These are phyloP conservation scores for Cryptococcus hybrid DNA, from an alignment of 1,284 basidiomycete species.

Conservation along the genomic window DNA sequence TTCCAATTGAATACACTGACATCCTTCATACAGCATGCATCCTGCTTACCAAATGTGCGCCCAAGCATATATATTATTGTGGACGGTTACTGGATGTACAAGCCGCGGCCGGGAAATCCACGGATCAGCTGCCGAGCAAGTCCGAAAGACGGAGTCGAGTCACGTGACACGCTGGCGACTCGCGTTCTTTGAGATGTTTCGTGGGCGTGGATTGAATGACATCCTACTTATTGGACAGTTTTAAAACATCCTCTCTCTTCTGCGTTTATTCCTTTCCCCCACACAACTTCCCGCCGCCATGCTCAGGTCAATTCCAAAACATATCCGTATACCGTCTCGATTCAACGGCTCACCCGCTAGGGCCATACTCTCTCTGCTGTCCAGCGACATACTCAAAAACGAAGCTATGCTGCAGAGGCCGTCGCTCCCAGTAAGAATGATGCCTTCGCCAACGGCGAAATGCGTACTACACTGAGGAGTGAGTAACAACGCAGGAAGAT, in stretches of 20 bases:
- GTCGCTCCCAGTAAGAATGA: slow-evolving; percentile 49
- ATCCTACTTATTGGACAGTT: background rate
- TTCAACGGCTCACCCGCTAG: slow-evolving; percentile 9
- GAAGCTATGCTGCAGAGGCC: slow-evolving; percentile 38
- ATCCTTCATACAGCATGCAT: no score
- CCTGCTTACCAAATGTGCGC: no score
- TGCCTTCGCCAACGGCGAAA: slow-evolving; percentile 85
- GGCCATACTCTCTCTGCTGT: slow-evolving; percentile 3
- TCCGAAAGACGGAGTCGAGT: background rate
- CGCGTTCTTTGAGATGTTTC: background rate
- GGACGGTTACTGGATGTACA: no score
- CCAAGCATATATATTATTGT: no score
- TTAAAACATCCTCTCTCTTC: background rate
- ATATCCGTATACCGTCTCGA: slow-evolving; percentile 6
- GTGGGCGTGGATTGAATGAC: background rate
- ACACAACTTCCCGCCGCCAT: slow-evolving; percentile 10
- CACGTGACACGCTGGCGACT: background rate
- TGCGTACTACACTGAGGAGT: slow-evolving; percentile 90
- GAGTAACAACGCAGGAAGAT: slow-evolving; percentile 15
- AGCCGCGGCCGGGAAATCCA: no score
- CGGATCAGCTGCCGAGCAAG: no score
- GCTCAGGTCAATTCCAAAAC: slow-evolving; percentile 32
- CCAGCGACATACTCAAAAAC: slow-evolving; percentile 6
- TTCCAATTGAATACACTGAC: no score
- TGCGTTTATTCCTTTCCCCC: background rate